phyloP scores from a whole-genome alignment of 129 eudicot species.

The Lonicera japonica region DNA sequence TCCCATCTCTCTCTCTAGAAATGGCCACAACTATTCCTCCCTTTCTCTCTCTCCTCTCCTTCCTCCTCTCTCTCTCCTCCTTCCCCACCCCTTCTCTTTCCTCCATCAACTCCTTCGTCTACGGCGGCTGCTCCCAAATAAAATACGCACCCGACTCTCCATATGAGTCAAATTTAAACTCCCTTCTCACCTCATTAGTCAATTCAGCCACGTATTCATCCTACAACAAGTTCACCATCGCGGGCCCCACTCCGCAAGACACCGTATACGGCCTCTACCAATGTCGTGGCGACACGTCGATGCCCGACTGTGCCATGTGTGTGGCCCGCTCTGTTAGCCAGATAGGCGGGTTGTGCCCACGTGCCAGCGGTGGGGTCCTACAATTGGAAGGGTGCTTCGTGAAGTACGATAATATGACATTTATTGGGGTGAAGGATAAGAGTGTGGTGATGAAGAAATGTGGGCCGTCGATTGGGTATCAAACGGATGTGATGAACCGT shows the following conservation, averaged over 20 bases:
- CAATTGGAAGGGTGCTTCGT: slow-evolving; percentile 87
- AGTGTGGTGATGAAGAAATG: slow-evolving; percentile 74
- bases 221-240: slow-evolving; percentile 83
- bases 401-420: slow-evolving; percentile 65
- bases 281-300: slow-evolving; percentile 75
- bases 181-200: slow-evolving; percentile 84
- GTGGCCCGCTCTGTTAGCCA: slow-evolving; percentile 69
- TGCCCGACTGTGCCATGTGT: slow-evolving; percentile 95
- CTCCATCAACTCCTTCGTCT: slow-evolving; percentile 53
- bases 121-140: slow-evolving; percentile 84
- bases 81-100: slow-evolving; percentile 32
- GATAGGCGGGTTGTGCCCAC: slow-evolving; percentile 50
- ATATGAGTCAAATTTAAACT: slow-evolving; percentile 76
- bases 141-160: slow-evolving; percentile 64
- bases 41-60: slow-evolving; percentile 10
- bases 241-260: slow-evolving; percentile 61
- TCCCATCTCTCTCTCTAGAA: slow-evolving; percentile 9
- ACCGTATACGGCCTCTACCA: slow-evolving; percentile 78
- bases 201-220: slow-evolving; percentile 93
- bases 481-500: slow-evolving; percentile 44
- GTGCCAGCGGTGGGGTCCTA: slow-evolving; percentile 60
- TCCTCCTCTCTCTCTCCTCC: slow-evolving; percentile 11
- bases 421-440: slow-evolving; percentile 80
- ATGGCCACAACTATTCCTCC: slow-evolving; percentile 17
- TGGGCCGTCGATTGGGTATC: slow-evolving; percentile 61